A percentile compares a stretch with the other conserved stretches of the same genome.
These are phyloP conservation scores for Xerocomus nothofagi DNA, from an alignment of 1,284 basidiomycete species.

Conservation along the genomic window DNA sequence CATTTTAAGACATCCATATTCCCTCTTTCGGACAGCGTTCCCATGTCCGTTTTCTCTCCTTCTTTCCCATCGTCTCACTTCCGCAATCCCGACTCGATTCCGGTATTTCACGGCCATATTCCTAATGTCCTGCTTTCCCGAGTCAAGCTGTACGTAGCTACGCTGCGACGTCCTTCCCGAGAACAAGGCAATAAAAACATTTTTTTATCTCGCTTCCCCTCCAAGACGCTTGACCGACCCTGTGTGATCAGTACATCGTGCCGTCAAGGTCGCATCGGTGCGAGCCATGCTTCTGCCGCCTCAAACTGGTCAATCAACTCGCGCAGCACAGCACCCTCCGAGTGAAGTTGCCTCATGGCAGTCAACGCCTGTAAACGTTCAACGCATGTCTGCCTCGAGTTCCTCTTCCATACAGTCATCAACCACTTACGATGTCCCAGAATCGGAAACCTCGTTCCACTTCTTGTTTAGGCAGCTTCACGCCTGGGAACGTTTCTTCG, in stretches of 20 bases:
- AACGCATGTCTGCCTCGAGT: conserved; percentile 27
- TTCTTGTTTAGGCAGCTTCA: conserved; percentile 85
- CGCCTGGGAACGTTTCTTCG: conserved; percentile 91
- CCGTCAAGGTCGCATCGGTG: conserved; percentile 79
- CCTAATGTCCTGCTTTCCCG: not conserved
- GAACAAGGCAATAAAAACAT: not conserved
- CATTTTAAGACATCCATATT: conserved; percentile 8
- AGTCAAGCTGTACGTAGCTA: not conserved
- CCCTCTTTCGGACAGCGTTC: conserved; percentile 25
- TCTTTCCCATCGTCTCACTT: conserved; percentile 24
- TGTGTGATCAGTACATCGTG: conserved; percentile 1
- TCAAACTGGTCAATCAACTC: conserved; percentile 94
- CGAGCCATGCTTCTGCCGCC: conserved; percentile 90
- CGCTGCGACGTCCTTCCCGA: not conserved
- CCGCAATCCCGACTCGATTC: conserved; percentile 6
- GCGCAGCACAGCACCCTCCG: conserved; percentile 74
- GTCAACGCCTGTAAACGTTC: conserved; percentile 66
- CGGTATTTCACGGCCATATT: not conserved
- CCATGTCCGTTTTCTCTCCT: conserved; percentile 13
- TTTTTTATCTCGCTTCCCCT: conserved; percentile 1
- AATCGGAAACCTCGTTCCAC: conserved; percentile 96
- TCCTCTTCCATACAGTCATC: conserved; percentile 5
- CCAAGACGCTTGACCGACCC: conserved; percentile 3
- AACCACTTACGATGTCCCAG: conserved; percentile 88
- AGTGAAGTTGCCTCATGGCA: conserved; percentile 85